Evolutionary conservation across 148 eudicot genomes (phyloP).

Genomic region (Chenopodium suecicum): DNA sequence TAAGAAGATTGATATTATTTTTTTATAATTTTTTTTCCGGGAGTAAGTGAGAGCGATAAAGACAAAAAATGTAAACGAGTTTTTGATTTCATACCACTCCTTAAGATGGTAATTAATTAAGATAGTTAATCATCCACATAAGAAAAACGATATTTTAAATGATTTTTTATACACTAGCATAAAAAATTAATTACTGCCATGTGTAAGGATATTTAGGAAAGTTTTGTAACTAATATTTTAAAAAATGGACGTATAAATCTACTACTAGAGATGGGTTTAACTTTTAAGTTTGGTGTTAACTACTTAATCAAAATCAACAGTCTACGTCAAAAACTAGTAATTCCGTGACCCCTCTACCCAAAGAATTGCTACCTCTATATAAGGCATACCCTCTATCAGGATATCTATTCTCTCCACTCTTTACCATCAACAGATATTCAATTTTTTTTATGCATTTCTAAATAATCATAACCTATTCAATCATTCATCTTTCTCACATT

Average conservation of each 20-base stretch:
- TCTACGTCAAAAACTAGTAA: not conserved
- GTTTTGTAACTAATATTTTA: not conserved
- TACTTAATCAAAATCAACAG: constrained; percentile 5
- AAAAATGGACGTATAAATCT: not conserved
- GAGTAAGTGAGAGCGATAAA: no score
- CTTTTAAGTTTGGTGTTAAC: not conserved
- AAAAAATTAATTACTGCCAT: not conserved
- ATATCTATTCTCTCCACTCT: constrained; percentile 2
- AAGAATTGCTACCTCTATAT: constrained; percentile 25
- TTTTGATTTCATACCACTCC: no score
- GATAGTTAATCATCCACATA: no score
- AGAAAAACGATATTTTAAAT: no score
- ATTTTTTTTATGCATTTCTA: constrained; percentile 2
- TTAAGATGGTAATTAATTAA: no score
- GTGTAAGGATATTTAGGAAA: not conserved
- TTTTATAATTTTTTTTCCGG: no score
- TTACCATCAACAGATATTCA: not conserved
- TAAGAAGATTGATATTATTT: not conserved
- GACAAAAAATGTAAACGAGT: no score
- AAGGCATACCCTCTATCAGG: constrained; percentile 14
- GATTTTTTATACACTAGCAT: not conserved
- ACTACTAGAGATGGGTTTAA: not conserved
- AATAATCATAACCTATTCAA: not conserved
- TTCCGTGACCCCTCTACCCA: constrained; percentile 2
- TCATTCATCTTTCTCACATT: constrained; percentile 4